Evolutionary conservation across 768 basidiomycete species (phyloP), one percentile per base, ranked within the genome.

Genomic region (Mycena floridula): DNA sequence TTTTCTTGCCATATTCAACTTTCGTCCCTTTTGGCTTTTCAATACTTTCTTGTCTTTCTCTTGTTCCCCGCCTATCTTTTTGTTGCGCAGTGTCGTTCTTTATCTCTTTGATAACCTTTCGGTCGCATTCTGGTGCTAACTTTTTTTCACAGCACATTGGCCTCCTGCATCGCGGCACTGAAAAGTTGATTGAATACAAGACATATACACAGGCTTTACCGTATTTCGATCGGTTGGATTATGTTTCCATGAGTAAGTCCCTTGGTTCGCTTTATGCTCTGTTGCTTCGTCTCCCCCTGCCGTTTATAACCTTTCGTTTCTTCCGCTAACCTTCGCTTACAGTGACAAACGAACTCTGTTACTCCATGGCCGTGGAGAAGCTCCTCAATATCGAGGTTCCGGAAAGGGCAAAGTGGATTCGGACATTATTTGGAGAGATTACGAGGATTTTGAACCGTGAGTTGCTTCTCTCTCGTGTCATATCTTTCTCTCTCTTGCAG

Each of bases 291-390:
- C 23, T 40, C n/a, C n/a, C n/a, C n/a, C n/a, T n/a, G n/a, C n/a
- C n/a, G n/a, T 7, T 42, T 11, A 1, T 25, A 12, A 9, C 27
- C 26, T 40, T 32, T 45, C 12, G 4, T 11, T 25, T 37, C 35
- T 32, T 43, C 28, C 40, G 32, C 43, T 38, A 12, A 12, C 40
- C 32, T 30, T 42, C n/a, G 7, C 27, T 20, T 28, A 5, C 55
- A 96, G 92, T 99, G 96, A 98, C 96, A 25, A 99, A 98, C 63
- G 96, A 99, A 62, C 79, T 95, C 12, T 95, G 89, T 61, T 99
- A 96, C 69, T 90, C 93, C 2, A 78, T 96, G 25, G 96, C 96
- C 1, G 96, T 98, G 12, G 96, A 99, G 70, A 98, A 97, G 60
- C 78, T 98, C 20, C 82, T 99, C 57, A 98, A 97, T 66, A 89